These are phyloP conservation scores for Backusella morwellensis DNA, from an alignment of 192 early-diverging fungal genomes.

Conservation along the genomic window DNA sequence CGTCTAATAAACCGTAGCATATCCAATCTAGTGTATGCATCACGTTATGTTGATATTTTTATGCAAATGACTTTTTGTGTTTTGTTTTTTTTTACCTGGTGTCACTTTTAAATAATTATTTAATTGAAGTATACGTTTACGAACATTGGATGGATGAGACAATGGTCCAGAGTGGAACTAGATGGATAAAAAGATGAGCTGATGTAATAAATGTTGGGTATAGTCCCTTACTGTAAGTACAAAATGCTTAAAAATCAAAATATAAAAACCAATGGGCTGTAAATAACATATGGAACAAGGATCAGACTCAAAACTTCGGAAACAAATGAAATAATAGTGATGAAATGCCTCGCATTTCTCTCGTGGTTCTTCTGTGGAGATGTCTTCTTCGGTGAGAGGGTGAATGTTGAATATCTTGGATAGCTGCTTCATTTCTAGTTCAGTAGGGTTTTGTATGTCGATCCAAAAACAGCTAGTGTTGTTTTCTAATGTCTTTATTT, in stretches of 20 bases:
- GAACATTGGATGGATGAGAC: conserved; percentile 81
- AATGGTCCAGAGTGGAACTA: conserved; percentile 83
- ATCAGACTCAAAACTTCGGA: conserved; percentile 73
- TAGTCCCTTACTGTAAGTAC: conserved; percentile 58
- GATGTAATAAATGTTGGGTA: too few species aligned
- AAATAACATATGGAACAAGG: conserved; percentile 59
- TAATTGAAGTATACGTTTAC: conserved; percentile 82
- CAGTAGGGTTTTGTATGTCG: conserved; percentile 52
- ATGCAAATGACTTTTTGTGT: neutral
- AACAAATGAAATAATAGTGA: conserved; percentile 92
- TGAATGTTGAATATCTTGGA: conserved; percentile 67
- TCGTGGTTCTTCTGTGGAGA: conserved; percentile 78
- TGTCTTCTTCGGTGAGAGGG: conserved; percentile 86
- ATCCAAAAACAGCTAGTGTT: conserved; percentile 63
- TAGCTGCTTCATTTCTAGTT: conserved; percentile 54
- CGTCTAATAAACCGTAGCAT: conserved; percentile 93
- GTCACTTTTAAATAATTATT: conserved; percentile 79
- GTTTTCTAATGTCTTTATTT: neutral
- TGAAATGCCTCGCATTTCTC: conserved; percentile 92
- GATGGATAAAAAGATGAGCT: neutral
- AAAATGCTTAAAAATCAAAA: conserved; percentile 63
- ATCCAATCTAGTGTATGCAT: conserved; percentile 75
- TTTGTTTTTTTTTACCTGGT: conserved; percentile 48
- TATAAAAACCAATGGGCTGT: conserved; percentile 67
- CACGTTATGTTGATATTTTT: conserved; percentile 1